Evolutionary conservation across 257 asterid genomes (phyloP).

Genomic region (Solanum verrucosum): DNA sequence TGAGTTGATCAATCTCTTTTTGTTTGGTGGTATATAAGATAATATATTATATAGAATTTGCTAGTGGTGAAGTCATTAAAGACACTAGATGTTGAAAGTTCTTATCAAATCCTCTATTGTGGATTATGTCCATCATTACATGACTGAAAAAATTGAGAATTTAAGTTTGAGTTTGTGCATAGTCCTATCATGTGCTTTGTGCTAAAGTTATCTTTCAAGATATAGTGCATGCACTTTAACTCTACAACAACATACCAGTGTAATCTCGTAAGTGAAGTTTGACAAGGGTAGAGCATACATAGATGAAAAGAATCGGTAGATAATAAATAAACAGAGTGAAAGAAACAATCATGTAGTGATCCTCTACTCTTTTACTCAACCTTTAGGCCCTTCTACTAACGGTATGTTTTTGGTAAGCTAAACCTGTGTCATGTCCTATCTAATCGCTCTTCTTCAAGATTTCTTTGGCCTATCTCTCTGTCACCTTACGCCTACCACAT

Average conservation of each 20-base stretch:
- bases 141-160: background rate
- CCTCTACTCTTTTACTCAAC: background rate
- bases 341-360: background rate
- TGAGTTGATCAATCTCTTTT: slow-evolving; percentile 2
- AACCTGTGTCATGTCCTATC: background rate
- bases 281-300: background rate
- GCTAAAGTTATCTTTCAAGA: background rate
- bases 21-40: background rate
- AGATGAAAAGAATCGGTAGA: background rate
- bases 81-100: background rate
- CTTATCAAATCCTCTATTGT: background rate
- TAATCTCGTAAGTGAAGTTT: background rate
- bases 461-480: too few relatives aligned
- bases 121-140: background rate
- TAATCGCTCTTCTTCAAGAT: background rate
- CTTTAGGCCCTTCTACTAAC: background rate
- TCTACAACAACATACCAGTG: background rate
- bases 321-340: background rate
- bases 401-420: too few relatives aligned
- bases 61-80: background rate
- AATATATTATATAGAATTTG: background rate
- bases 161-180: background rate
- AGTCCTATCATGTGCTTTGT: background rate
- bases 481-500: background rate
- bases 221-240: background rate